Evolutionary conservation across 202 grass and related monocot genomes (phyloP), one percentile per base, ranked within the genome.

Genomic region (Cymbopogon flexuosus): DNA sequence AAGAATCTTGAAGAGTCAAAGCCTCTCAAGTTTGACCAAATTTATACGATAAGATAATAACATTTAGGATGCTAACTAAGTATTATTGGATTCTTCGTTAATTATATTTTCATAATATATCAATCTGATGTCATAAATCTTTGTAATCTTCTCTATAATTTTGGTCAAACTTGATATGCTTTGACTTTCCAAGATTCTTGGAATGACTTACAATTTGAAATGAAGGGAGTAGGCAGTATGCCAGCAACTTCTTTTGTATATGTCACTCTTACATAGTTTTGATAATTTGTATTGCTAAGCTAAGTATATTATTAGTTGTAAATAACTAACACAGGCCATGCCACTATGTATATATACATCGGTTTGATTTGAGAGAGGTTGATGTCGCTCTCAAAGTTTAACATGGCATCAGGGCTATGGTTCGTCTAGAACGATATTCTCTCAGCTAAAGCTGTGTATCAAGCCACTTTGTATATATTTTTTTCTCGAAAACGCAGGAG

Each of bases 231-330:
- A 3, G 41, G 14, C 5, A 27, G 54, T 24, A 72, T 81, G 33
- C 27, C 45, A 47, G 33, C 19, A 30, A 56, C 10, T 64, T 82
- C 22, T 56, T 77, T 64, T 70, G 5, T 52, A 19, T 33, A 41
- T 31, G 21, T 61, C 7, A 41, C n/a, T 51, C 1, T 52, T 76
- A 69, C 31, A 15, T 68, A 80, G 15, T 63, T 69, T 81, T 81
- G 62, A 54, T 76, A 45, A 86, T 62, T 22, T 66, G 19, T 22
- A 58, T 58, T 58, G 8, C 22, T 58, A 58, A 58, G 52, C n/a
- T 54, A 54, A 54, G 49, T 54, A 19, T 19, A 54, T 54, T 54
- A n/a, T 18, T 16, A 49, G 47, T 49, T 16, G n/a, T 21, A 56
- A 56, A 56, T 56, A 56, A 2, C 52, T 56, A 22, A 22, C 8